phyloP scores from a whole-genome alignment of 2,329 filamentous ascomycete species.

The Beauveria rudraprayagi region DNA sequence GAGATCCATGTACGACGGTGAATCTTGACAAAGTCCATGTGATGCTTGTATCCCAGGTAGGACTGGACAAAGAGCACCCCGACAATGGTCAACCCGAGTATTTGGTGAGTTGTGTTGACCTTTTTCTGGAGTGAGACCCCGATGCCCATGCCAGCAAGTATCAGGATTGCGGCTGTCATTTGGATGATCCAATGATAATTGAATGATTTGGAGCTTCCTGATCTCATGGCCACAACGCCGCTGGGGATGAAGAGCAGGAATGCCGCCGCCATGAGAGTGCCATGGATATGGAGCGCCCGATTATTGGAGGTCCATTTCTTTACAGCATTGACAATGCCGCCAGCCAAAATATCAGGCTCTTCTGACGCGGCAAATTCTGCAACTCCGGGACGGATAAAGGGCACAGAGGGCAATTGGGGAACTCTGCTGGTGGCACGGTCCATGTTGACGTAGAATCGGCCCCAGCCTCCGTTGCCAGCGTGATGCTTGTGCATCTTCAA shows the following conservation, averaged over 20 bases:
- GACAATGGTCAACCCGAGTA: slow-evolving; percentile 12
- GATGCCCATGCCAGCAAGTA: not conserved
- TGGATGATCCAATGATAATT: slow-evolving; percentile 17
- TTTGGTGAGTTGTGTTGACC: slow-evolving; percentile 12
- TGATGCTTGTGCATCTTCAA: slow-evolving; percentile 13
- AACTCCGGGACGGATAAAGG: slow-evolving; percentile 5
- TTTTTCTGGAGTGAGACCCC: not conserved
- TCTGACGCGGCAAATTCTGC: slow-evolving; percentile 12
- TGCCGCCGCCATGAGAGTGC: slow-evolving; percentile 14
- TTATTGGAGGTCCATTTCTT: not conserved
- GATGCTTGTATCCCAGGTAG: slow-evolving; percentile 15
- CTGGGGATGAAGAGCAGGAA: slow-evolving; percentile 15
- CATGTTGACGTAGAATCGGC: slow-evolving; percentile 17
- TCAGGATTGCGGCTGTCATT: not conserved
- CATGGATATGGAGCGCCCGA: slow-evolving; percentile 12
- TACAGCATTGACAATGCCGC: not conserved
- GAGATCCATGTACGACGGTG: slow-evolving; percentile 16
- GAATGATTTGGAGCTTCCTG: slow-evolving; percentile 13
- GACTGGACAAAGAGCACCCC: slow-evolving; percentile 11
- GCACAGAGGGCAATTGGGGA: slow-evolving; percentile 7
- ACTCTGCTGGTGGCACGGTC: slow-evolving; percentile 12
- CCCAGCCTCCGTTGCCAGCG: slow-evolving; percentile 13
- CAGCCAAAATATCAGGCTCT: not conserved
- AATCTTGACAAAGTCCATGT: slow-evolving; percentile 15
- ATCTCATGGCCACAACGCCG: slow-evolving; percentile 15